phyloP scores from a whole-genome alignment of 2,329 filamentous ascomycete species.

The Fusarium coicis region DNA sequence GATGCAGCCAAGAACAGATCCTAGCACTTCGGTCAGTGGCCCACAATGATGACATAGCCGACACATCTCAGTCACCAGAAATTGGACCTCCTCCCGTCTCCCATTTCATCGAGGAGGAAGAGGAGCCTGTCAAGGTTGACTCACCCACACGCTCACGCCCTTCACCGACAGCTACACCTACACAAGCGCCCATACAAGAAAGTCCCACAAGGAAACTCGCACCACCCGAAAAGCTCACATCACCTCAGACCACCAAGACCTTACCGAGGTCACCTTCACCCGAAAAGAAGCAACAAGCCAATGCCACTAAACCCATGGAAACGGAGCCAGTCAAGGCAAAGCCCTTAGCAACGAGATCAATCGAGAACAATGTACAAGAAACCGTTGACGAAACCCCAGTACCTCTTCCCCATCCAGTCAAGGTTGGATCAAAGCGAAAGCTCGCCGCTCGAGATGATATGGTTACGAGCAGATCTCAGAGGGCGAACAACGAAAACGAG shows the following conservation, averaged over 20 bases:
- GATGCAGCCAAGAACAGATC: conserved; percentile 69
- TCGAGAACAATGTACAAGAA: conserved; percentile 10
- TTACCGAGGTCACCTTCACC: conserved; percentile 41
- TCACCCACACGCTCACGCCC: conserved; percentile 52
- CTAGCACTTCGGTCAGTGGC: conserved; percentile 65
- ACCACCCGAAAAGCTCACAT: conserved; percentile 47
- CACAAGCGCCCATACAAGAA: conserved; percentile 17
- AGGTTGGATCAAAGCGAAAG: conserved; percentile 68
- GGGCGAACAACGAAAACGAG: conserved; percentile 45
- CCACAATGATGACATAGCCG: conserved; percentile 57
- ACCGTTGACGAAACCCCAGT: conserved; percentile 17
- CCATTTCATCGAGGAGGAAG: conserved; percentile 66
- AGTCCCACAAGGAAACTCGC: conserved; percentile 45
- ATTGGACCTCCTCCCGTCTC: conserved; percentile 72
- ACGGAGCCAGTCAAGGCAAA: neutral
- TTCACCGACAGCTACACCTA: conserved; percentile 14
- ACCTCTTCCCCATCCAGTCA: conserved; percentile 47
- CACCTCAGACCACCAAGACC: conserved; percentile 41
- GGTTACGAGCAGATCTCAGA: conserved; percentile 48
- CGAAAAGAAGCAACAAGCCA: conserved; percentile 40
- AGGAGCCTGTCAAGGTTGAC: conserved; percentile 65
- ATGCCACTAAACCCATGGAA: neutral
- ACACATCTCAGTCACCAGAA: conserved; percentile 72
- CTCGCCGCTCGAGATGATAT: conserved; percentile 65
- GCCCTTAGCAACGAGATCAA: conserved; percentile 2